phyloP scores from a whole-genome alignment of 2,329 filamentous ascomycete species.

The Mycosphaerelloides madeirae region DNA sequence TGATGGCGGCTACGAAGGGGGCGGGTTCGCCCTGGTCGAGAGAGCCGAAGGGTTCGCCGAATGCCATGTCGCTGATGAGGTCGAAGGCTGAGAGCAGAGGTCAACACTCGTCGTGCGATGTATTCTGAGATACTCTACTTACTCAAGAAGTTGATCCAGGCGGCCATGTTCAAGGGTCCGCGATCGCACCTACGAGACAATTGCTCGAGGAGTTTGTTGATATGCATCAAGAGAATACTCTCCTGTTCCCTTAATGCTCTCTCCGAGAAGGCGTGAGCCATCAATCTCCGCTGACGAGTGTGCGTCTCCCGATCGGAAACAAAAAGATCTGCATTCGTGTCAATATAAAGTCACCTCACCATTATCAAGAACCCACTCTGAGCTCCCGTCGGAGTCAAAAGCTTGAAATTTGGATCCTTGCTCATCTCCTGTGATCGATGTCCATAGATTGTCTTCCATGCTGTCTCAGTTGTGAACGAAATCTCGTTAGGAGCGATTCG shows the following conservation, averaged over 20 bases:
- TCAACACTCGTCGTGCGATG: no score
- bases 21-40: background rate
- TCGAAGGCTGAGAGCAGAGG: background rate
- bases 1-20: conserved; percentile 2
- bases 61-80: conserved; percentile 2
- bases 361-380: background rate
- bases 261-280: conserved; percentile 36
- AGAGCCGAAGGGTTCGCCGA: conserved; percentile 1
- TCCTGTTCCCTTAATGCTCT: conserved; percentile 36
- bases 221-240: conserved; percentile 35
- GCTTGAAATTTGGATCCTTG: background rate
- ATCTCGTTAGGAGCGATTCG: conserved; percentile 28
- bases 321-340: conserved; percentile 7
- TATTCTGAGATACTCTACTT: no score
- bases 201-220: conserved; percentile 35
- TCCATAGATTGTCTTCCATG: conserved; percentile 42
- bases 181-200: conserved; percentile 28
- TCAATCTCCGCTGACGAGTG: conserved; percentile 28
- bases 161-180: conserved; percentile 4
- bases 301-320: conserved; percentile 9
- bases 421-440: background rate
- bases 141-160: conserved; percentile 1
- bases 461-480: conserved; percentile 34
- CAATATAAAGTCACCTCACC: background rate
- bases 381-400: background rate